Percentiles rank a stretch among this genome's conserved stretches.
Conservation (phyloP, 176 grass and related monocot species). For the Elymus sibiricus region DNA sequence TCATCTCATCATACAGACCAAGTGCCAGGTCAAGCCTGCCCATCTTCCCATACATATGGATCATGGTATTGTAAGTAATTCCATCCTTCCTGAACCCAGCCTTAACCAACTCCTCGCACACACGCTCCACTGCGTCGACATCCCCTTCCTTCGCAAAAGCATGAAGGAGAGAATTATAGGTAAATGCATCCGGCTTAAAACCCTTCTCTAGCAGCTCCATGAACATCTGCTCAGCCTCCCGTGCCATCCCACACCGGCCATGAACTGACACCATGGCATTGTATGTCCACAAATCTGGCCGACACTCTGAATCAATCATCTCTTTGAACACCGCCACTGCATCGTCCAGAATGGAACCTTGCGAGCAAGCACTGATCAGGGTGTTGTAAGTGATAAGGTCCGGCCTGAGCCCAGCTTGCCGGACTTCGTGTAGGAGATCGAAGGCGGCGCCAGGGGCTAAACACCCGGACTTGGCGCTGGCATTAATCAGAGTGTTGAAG, state of each 20-base stretch:
- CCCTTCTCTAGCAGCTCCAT: conserved; percentile 65
- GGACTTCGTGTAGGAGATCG: conserved; percentile 66
- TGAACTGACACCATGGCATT: conserved; percentile 81
- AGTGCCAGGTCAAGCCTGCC: conserved; percentile 67
- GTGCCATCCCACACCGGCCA: conserved; percentile 57
- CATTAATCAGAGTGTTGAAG: conserved; percentile 95
- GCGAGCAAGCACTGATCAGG: conserved; percentile 74
- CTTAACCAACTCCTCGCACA: conserved; percentile 71
- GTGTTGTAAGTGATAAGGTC: conserved; percentile 96
- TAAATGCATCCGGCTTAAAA: conserved; percentile 74
- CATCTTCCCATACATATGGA: conserved; percentile 89
- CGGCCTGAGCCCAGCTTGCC: conserved; percentile 64
- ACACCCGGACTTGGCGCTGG: conserved; percentile 65
- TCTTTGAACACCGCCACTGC: conserved; percentile 60
- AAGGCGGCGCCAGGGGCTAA: conserved; percentile 50
- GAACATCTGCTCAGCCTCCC: conserved; percentile 60
- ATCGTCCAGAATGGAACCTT: conserved; percentile 67
- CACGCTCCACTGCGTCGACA: conserved; percentile 56
- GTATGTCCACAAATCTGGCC: conserved; percentile 90
- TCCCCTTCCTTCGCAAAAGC: conserved; percentile 75
- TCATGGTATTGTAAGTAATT: conserved; percentile 94
- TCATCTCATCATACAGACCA: conserved; percentile 85
- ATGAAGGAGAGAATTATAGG: conserved; percentile 81
- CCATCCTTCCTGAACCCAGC: conserved; percentile 84
- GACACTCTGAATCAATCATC: conserved; percentile 63